Evolutionary conservation across 345 rosid genomes (phyloP).

Genomic region (Salix purpurea): DNA sequence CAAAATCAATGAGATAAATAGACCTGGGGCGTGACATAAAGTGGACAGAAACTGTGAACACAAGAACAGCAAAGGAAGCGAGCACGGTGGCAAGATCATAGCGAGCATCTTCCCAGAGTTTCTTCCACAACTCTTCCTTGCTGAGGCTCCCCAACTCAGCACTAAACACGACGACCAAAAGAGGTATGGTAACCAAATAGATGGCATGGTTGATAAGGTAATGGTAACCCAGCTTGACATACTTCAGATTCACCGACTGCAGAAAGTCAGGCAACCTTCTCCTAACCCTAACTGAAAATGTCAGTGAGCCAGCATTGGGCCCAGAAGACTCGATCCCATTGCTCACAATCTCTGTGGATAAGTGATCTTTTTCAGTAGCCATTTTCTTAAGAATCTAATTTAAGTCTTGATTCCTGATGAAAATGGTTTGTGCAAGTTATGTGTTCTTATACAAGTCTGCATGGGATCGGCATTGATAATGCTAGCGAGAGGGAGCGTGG

Average conservation of each 20-base stretch:
- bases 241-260: conserved; percentile 90
- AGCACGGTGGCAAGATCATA: conserved; percentile 75
- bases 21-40: conserved; percentile 85
- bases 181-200: conserved; percentile 84
- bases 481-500: conserved; percentile 1
- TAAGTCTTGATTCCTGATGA: conserved; percentile 12
- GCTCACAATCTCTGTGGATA: conserved; percentile 90
- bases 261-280: conserved; percentile 88
- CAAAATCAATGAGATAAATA: conserved; percentile 75
- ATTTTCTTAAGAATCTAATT: conserved; percentile 14
- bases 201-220: conserved; percentile 91
- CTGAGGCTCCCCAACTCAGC: conserved; percentile 86
- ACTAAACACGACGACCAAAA: conserved; percentile 68
- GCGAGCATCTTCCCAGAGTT: conserved; percentile 66
- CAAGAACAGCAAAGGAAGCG: conserved; percentile 55
- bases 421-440: neutral
- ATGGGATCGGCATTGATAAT: neutral
- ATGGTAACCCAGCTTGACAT: conserved; percentile 89
- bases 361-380: conserved; percentile 61
- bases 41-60: conserved; percentile 67
- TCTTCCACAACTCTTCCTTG: conserved; percentile 78
- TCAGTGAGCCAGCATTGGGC: conserved; percentile 77
- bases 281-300: conserved; percentile 89
- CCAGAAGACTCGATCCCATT: conserved; percentile 87
- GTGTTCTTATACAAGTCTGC: conserved; percentile 9